Conservation (phyloP, 1,284 basidiomycete species). For the Ganoderma meredithae region DNA sequence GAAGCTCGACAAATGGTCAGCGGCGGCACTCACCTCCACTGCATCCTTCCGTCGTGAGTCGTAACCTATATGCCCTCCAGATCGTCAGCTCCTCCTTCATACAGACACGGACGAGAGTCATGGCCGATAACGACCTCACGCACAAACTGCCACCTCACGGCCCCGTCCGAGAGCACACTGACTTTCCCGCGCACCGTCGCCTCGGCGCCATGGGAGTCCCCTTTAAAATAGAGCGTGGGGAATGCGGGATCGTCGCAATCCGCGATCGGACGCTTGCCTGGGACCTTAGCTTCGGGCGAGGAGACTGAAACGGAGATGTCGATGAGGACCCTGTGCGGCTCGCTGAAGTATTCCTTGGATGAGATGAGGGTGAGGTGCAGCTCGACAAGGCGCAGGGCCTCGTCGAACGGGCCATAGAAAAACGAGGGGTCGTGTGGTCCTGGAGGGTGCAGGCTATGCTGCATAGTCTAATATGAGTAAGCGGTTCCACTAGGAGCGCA, state of each 20-base stretch:
- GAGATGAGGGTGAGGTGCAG: slow-evolving; percentile 58
- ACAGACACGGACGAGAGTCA: background rate
- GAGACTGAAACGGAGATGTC: slow-evolving; percentile 3
- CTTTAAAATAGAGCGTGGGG: slow-evolving; percentile 63
- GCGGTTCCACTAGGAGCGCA: background rate
- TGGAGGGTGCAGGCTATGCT: slow-evolving; percentile 47
- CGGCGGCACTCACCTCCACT: slow-evolving; percentile 33
- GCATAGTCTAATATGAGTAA: background rate
- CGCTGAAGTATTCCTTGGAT: slow-evolving; percentile 31
- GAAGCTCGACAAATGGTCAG: background rate
- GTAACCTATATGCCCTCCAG: slow-evolving; percentile 26
- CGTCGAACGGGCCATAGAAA: slow-evolving; percentile 66
- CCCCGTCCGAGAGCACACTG: slow-evolving; percentile 57
- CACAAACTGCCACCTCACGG: slow-evolving; percentile 71
- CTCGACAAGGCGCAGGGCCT: slow-evolving; percentile 69
- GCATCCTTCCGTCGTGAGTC: slow-evolving; percentile 38
- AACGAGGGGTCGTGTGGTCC: slow-evolving; percentile 54
- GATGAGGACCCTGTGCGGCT: slow-evolving; percentile 25
- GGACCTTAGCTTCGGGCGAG: background rate
- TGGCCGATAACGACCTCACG: slow-evolving; percentile 40
- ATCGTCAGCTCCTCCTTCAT: background rate
- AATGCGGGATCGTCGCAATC: slow-evolving; percentile 40
- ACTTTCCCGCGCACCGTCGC: slow-evolving; percentile 62
- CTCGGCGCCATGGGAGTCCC: slow-evolving; percentile 51
- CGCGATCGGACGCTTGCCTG: slow-evolving; percentile 19